Evolutionary conservation across 2,329 filamentous ascomycete species (phyloP).

Genomic region (Lasiodiplodia gonubiensis): DNA sequence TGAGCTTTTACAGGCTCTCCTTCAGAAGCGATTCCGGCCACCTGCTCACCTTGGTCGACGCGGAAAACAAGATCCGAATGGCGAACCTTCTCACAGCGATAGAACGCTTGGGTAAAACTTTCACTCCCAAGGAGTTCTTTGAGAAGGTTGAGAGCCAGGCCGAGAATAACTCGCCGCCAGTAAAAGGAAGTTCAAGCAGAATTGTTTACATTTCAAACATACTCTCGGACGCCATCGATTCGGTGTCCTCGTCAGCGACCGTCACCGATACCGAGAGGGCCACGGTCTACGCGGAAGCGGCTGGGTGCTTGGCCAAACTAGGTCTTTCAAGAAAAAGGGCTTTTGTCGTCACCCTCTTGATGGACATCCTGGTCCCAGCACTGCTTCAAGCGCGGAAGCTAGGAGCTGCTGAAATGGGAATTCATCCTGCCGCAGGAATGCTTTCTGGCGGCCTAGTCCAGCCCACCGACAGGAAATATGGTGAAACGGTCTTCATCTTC

Average conservation of each 20-base stretch:
- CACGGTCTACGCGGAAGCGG: conserved; percentile 82
- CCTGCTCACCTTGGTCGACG: conserved; percentile 18
- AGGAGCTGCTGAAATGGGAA: conserved; percentile 92
- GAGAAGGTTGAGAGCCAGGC: conserved; percentile 45
- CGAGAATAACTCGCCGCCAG: conserved; percentile 45
- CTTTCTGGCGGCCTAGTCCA: conserved; percentile 61
- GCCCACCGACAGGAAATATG: conserved; percentile 13
- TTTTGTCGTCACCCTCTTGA: conserved; percentile 83
- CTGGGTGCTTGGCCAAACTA: conserved; percentile 79
- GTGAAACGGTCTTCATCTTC: conserved; percentile 35
- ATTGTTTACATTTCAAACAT: conserved; percentile 62
- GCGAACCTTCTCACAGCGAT: conserved; percentile 23
- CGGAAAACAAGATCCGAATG: conserved; percentile 23
- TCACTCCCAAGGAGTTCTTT: conserved; percentile 23
- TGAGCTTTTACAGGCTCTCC: conserved; percentile 26
- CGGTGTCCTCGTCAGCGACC: not conserved
- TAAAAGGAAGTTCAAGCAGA: conserved; percentile 35
- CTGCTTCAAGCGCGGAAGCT: conserved; percentile 89
- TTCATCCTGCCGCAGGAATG: conserved; percentile 89
- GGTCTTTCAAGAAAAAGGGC: conserved; percentile 88
- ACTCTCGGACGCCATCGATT: conserved; percentile 68
- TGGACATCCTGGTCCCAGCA: conserved; percentile 81
- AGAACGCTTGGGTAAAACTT: conserved; percentile 9
- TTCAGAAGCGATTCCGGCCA: conserved; percentile 27
- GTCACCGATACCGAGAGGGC: conserved; percentile 73